phyloP scores from a whole-genome alignment of 164 flowering plant species.

The Macadamia integrifolia region DNA sequence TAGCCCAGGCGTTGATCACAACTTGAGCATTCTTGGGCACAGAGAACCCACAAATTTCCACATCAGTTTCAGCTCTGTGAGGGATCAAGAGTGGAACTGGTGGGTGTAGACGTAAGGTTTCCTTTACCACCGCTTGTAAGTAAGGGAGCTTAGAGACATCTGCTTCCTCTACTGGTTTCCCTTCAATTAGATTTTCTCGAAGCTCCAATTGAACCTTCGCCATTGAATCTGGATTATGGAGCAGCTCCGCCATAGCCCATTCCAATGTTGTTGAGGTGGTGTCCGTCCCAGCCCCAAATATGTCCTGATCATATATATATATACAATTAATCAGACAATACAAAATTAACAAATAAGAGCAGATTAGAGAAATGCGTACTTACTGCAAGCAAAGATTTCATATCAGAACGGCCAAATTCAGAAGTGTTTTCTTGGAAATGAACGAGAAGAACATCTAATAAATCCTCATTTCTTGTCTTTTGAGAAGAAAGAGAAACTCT shows the following conservation, averaged over 20 bases:
- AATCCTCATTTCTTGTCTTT: conserved; percentile 1
- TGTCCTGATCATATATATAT: conserved; percentile 10
- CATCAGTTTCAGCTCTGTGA: conserved; percentile 11
- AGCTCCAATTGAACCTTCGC: conserved; percentile 13
- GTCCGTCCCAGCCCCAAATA: conserved; percentile 18
- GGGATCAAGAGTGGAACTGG: conserved; percentile 16
- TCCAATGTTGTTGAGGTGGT: conserved; percentile 18
- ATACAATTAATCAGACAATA: no score
- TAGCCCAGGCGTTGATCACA: conserved; percentile 20
- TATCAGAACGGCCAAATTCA: background rate
- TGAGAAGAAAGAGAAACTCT: background rate
- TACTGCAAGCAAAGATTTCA: conserved; percentile 2
- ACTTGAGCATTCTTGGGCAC: conserved; percentile 20
- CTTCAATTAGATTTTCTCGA: background rate
- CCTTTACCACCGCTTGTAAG: conserved; percentile 20
- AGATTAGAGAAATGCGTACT: background rate
- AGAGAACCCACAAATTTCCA: conserved; percentile 1
- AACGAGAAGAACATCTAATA: conserved; percentile 14
- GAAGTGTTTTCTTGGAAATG: conserved; percentile 1
- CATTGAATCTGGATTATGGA: conserved; percentile 9
- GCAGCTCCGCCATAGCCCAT: conserved; percentile 22
- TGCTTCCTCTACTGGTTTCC: conserved; percentile 5
- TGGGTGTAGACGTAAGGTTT: conserved; percentile 22
- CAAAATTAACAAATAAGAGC: background rate
- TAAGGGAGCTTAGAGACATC: conserved; percentile 15